Evolutionary conservation across 2,329 filamentous ascomycete genomes (phyloP).

Genomic region (Penicillium sp.): DNA sequence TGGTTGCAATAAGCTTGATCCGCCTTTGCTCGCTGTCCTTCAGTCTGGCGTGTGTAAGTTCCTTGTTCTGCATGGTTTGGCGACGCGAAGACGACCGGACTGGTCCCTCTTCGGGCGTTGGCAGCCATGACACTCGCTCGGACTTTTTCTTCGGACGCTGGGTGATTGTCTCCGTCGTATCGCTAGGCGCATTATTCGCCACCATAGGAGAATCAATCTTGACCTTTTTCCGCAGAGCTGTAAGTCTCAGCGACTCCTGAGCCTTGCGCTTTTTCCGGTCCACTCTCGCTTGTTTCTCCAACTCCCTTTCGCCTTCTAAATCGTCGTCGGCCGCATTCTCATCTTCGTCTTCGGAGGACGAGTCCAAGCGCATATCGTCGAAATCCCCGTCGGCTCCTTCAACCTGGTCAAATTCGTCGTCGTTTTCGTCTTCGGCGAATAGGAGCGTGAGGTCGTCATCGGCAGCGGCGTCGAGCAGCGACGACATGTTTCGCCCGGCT

Average conservation of each 20-base stretch:
- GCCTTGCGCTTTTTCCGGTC: constrained; percentile 79
- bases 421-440: constrained; percentile 62
- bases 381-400: constrained; percentile 50
- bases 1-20: constrained; percentile 49
- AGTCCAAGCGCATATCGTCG: constrained; percentile 81
- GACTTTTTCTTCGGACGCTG: constrained; percentile 63
- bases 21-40: constrained; percentile 49
- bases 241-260: constrained; percentile 63
- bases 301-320: constrained; percentile 78
- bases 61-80: constrained; percentile 64
- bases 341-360: constrained; percentile 78
- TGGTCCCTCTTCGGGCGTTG: constrained; percentile 59
- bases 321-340: constrained; percentile 61
- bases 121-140: constrained; percentile 67
- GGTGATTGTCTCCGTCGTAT: constrained; percentile 16
- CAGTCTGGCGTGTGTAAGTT: constrained; percentile 47
- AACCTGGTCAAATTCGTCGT: constrained; percentile 40
- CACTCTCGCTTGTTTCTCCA: constrained; percentile 71
- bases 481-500: constrained; percentile 78
- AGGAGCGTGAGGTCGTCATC: constrained; percentile 61
- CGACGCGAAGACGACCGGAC: constrained; percentile 59
- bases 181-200: constrained; percentile 25
- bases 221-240: constrained; percentile 63
- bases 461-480: constrained; percentile 70
- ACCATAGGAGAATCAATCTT: constrained; percentile 59